phyloP scores from a whole-genome alignment of 2,329 filamentous ascomycete genomes.

The Sphaceloma murrayae region DNA sequence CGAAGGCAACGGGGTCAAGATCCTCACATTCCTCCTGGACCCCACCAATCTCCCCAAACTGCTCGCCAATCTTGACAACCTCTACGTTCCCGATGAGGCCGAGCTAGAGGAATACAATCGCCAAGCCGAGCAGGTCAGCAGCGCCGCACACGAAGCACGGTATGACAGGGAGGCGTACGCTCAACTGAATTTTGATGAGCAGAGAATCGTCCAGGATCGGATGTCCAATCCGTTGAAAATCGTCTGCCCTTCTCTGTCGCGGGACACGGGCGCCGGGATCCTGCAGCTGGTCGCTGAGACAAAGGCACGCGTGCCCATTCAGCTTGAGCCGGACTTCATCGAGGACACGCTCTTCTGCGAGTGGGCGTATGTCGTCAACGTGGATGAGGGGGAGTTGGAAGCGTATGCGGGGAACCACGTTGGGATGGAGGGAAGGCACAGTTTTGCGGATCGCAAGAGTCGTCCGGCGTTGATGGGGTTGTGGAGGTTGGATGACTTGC shows the following conservation, averaged over 20 bases:
- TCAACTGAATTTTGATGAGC: background rate
- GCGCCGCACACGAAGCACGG: background rate
- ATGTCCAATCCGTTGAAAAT: background rate
- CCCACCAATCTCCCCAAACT: conserved; percentile 23
- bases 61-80: conserved; percentile 20
- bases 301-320: background rate
- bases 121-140: background rate
- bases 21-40: conserved; percentile 23
- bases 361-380: conserved; percentile 25
- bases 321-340: conserved; percentile 21
- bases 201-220: background rate
- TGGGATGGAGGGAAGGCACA: background rate
- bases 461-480: background rate
- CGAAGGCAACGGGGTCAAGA: conserved; percentile 22
- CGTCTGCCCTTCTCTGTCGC: conserved; percentile 5
- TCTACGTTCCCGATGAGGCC: conserved; percentile 17
- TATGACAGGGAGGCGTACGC: background rate
- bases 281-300: background rate
- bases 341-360: conserved; percentile 23
- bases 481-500: background rate
- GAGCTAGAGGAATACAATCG: conserved; percentile 17
- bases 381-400: conserved; percentile 21
- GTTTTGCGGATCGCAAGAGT: background rate
- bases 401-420: conserved; percentile 1
- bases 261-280: conserved; percentile 14